Percentiles rank a stretch among this genome's conserved stretches.
Conservation (phyloP, 2,329 filamentous ascomycete species). For the Cercospora sesami region DNA sequence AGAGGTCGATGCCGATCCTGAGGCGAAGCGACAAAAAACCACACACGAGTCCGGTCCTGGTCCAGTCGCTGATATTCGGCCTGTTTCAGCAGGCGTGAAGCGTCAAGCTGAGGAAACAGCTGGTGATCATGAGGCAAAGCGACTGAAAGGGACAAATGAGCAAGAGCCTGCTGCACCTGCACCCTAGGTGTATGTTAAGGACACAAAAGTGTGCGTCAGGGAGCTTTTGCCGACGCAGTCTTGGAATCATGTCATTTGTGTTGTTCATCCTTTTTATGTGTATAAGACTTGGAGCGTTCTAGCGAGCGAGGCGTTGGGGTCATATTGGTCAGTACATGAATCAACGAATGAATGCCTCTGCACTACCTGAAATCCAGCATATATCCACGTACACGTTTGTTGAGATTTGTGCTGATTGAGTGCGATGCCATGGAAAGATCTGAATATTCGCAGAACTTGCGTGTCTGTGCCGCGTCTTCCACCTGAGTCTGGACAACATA, state of each 20-base stretch:
- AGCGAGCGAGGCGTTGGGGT: slow-evolving; percentile 21
- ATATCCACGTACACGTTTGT: background rate
- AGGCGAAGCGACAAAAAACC: slow-evolving; percentile 18
- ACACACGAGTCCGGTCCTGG: background rate
- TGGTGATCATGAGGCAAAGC: slow-evolving; percentile 16
- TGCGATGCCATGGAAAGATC: background rate
- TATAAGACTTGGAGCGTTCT: slow-evolving; percentile 10
- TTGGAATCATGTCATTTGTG: background rate
- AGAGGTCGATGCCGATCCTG: slow-evolving; percentile 5
- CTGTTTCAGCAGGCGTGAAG: slow-evolving; percentile 17
- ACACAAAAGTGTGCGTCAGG: background rate
- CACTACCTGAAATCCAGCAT: background rate
- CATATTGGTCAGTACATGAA: slow-evolving; percentile 9
- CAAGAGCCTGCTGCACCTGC: background rate
- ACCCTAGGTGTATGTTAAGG: background rate
- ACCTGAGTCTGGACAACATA: no score
- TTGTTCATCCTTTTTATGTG: slow-evolving; percentile 8
- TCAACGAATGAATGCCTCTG: slow-evolving; percentile 15
- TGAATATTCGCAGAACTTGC: background rate
- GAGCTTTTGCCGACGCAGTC: background rate
- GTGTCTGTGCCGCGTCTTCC: background rate
- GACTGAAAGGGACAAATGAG: slow-evolving; percentile 10
- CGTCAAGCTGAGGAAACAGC: slow-evolving; percentile 11
- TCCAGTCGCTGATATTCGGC: background rate
- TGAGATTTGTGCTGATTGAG: background rate